Evolutionary conservation across 441 rosid species (phyloP).

Genomic region (Gossypium davidsonii): DNA sequence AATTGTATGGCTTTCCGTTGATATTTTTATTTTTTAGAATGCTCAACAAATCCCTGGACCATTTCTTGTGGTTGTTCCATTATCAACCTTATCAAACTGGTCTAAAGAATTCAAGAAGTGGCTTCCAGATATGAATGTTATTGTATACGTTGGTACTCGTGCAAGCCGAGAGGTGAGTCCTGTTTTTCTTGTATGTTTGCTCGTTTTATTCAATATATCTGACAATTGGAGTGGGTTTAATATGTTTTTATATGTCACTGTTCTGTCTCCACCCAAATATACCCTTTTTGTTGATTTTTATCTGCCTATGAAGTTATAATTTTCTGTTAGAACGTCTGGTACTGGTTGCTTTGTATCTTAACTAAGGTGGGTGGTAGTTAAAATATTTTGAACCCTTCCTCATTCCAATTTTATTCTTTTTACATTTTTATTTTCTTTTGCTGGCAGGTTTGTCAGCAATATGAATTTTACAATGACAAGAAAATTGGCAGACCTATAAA

Average conservation of each 20-base stretch:
- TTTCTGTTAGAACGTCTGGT: not conserved
- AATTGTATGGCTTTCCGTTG: constrained; percentile 11
- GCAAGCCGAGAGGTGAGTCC: constrained; percentile 92
- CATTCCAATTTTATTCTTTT: not conserved
- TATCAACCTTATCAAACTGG: constrained; percentile 98
- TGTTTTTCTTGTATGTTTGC: not conserved
- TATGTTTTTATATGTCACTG: not conserved
- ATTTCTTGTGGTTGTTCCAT: constrained; percentile 95
- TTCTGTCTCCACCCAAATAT: not conserved
- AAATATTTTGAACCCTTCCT: not conserved
- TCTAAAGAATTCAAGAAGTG: constrained; percentile 98
- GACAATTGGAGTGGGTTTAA: not conserved
- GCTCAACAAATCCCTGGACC: constrained; percentile 98
- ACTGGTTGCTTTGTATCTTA: not conserved
- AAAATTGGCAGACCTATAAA: constrained; percentile 77
- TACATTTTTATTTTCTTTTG: not conserved
- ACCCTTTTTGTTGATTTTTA: not conserved
- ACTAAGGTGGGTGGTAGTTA: not conserved
- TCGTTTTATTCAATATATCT: not conserved
- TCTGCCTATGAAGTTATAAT: not conserved
- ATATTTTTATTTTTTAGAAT: constrained; percentile 42
- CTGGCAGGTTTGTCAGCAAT: constrained; percentile 92
- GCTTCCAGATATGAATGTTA: constrained; percentile 92
- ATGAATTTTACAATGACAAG: constrained; percentile 84
- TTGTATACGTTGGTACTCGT: constrained; percentile 95